Percentiles rank a stretch among this genome's conserved stretches.
Conservation (phyloP, 495 filamentous ascomycete species). For the Oidiodendron maius region DNA sequence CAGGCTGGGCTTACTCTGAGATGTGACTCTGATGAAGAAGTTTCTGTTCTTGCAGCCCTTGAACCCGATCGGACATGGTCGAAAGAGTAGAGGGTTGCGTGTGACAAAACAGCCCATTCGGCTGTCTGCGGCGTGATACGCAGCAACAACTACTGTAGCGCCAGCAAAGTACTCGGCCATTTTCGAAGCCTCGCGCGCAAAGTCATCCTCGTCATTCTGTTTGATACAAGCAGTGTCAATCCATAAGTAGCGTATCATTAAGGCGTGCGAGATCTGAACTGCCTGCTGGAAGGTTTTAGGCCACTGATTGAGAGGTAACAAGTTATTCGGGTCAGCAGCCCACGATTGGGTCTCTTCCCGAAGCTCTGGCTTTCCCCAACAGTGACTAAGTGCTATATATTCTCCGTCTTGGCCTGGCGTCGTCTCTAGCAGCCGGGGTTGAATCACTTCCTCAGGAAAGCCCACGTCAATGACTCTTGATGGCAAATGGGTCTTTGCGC, state of each 20-base stretch:
- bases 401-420: background rate
- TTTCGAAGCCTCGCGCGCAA: slow-evolving; percentile 1
- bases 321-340: too few species aligned
- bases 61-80: background rate
- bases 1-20: too few species aligned
- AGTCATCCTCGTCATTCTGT: slow-evolving; percentile 3
- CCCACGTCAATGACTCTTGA: too few species aligned
- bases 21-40: too few species aligned
- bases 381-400: slow-evolving; percentile 17
- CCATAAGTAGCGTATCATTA: slow-evolving; percentile 28
- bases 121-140: slow-evolving; percentile 1
- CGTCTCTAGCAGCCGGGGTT: slow-evolving; percentile 5
- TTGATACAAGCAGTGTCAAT: slow-evolving; percentile 32
- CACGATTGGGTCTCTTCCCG: slow-evolving; percentile 3
- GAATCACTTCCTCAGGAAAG: too few species aligned
- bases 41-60: too few species aligned
- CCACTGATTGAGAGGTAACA: slow-evolving; percentile 7
- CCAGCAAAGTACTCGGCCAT: background rate
- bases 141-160: slow-evolving; percentile 20
- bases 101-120: slow-evolving; percentile 2
- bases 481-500: too few species aligned
- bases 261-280: slow-evolving; percentile 11
- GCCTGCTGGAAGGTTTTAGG: slow-evolving; percentile 23
- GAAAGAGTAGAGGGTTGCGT: slow-evolving; percentile 4
- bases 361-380: slow-evolving; percentile 17